phyloP scores from a whole-genome alignment of 805 yeast genomes.

The Ogataea sp. region DNA sequence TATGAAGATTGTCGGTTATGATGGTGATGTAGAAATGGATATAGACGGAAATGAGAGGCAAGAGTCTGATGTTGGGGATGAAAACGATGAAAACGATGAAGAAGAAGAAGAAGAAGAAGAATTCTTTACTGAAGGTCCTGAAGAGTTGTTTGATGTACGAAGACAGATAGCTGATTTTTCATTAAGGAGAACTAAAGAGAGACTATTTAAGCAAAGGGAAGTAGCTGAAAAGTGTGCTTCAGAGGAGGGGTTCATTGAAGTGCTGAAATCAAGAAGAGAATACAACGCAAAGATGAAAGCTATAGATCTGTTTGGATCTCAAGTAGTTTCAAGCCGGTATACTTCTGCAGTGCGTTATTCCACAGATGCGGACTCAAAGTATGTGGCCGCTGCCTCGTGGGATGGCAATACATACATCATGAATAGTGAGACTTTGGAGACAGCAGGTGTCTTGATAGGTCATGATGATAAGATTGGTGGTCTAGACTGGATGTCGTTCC shows the following conservation, averaged over 20 bases:
- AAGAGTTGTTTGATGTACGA: conserved; percentile 45
- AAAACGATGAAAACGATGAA: conserved; percentile 15
- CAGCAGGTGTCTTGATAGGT: conserved; percentile 24
- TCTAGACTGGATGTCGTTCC: conserved; percentile 46
- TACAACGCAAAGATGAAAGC: conserved; percentile 25
- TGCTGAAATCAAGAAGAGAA: conserved; percentile 38
- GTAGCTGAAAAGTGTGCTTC: conserved; percentile 23
- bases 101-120: conserved; percentile 63
- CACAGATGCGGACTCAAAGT: conserved; percentile 17
- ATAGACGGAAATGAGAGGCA: conserved; percentile 1
- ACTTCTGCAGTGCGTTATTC: conserved; percentile 49
- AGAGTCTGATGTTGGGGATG: background rate
- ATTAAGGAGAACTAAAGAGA: conserved; percentile 30
- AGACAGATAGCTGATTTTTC: conserved; percentile 44
- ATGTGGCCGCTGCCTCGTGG: conserved; percentile 75
- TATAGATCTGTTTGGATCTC: conserved; percentile 54
- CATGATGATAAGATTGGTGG: conserved; percentile 66
- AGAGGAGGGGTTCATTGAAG: conserved; percentile 22
- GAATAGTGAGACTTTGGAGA: conserved; percentile 29
- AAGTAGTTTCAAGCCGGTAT: conserved; percentile 62
- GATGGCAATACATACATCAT: conserved; percentile 58
- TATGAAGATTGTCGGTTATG: conserved; percentile 4
- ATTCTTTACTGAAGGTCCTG: conserved; percentile 74
- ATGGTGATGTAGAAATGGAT: background rate
- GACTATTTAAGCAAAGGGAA: conserved; percentile 31